Evolutionary conservation across 202 grass and related monocot genomes (phyloP).

Genomic region (Setaria viridis): DNA sequence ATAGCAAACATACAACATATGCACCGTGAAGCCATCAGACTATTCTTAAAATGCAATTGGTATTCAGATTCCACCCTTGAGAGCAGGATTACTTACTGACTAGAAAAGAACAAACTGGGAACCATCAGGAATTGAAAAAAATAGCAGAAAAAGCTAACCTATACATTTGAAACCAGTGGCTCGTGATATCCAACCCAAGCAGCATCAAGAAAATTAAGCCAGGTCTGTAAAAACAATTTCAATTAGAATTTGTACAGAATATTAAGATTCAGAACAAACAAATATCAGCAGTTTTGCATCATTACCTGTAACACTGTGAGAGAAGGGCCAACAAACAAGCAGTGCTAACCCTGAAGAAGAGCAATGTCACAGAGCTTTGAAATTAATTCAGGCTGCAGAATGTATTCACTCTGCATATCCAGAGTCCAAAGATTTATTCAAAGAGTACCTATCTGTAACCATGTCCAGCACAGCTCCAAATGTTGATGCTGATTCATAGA

Average conservation of each 20-base stretch:
- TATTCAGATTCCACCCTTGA: neutral
- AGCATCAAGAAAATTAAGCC: conserved; percentile 88
- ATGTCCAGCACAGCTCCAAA: conserved; percentile 99
- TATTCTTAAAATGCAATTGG: neutral
- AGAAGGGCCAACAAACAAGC: conserved; percentile 89
- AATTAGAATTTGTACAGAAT: neutral
- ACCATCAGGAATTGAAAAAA: conserved; percentile 29
- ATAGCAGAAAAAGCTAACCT: conserved; percentile 56
- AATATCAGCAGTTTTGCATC: conserved; percentile 7
- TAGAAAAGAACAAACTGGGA: conserved; percentile 33
- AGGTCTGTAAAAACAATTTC: conserved; percentile 65
- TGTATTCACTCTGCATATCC: conserved; percentile 26
- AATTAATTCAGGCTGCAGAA: conserved; percentile 37
- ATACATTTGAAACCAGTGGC: conserved; percentile 99
- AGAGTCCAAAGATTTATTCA: conserved; percentile 39
- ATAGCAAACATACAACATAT: neutral
- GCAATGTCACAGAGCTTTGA: conserved; percentile 33
- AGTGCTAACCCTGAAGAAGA: conserved; percentile 88
- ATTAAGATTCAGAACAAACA: conserved; percentile 26
- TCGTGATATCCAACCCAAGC: conserved; percentile 91
- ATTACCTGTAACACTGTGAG: conserved; percentile 90
- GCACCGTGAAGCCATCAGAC: neutral
- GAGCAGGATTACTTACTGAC: neutral
- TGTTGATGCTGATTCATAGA: conserved; percentile 81
- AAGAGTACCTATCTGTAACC: conserved; percentile 91